Base-by-base conservation (phyloP, 371 early-diverging fungal genomes). In the Mucor sp. region DNA sequence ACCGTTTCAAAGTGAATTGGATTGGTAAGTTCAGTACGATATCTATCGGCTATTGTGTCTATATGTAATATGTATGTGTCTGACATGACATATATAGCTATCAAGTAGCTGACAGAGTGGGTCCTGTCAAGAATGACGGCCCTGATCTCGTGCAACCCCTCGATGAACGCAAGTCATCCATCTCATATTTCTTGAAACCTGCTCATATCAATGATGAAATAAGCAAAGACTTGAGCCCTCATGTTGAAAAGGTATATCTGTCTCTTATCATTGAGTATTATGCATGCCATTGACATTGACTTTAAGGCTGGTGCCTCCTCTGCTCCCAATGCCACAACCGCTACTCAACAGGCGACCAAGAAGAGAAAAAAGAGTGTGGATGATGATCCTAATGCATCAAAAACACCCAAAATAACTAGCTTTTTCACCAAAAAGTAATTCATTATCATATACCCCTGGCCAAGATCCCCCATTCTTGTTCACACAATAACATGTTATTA, bases 1-100 rank as follows among this genome's bases (percentile, higher is more conserved):
- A 53, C 88, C 93, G n/a, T 83, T 74, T 56, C 71, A 82, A 60
- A 83, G 79, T 4, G 81, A 78, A 50, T 64, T 87, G 37, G 70
- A 83, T 28, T 78, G 70, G 81, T 81, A 75, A 61, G 73, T 64
- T 30, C 30, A 23, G 21, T 14, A 14, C 14, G 30, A 30, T 30
- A 30, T 30, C 30, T 6, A 30, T 30, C 30, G n/a, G n/a, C n/a
- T n/a, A n/a, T n/a, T n/a, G n/a, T n/a, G n/a, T n/a, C n/a, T n/a
- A n/a, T n/a, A n/a, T n/a, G n/a, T n/a, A n/a, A n/a, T n/a, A n/a
- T n/a, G n/a, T n/a, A n/a, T n/a, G n/a, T n/a, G n/a, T n/a, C n/a
- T n/a, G n/a, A n/a, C n/a, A n/a, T n/a, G n/a, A n/a, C n/a, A n/a
- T 50, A 2, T 30, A 64, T n/a, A 84, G 85, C 25, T 78, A 73